Base-by-base conservation (phyloP, 768 basidiomycete genomes). In the Nidula microcarpa region DNA sequence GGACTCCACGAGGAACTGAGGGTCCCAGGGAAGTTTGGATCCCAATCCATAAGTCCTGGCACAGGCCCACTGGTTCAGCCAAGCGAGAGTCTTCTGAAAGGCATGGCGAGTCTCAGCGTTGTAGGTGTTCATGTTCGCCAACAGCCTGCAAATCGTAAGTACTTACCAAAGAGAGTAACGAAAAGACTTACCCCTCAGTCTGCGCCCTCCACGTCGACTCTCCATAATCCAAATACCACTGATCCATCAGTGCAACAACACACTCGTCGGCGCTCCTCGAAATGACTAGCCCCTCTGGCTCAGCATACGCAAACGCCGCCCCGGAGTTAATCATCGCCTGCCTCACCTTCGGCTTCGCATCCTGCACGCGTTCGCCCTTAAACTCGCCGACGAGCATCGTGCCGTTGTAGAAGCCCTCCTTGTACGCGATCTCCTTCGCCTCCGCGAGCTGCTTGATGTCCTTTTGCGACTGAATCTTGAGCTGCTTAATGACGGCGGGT, bases 51-150 rank as follows among this genome's bases (percentile, higher is more conserved):
- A 98, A 5, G 91, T 93, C 37, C 97, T 82, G n/a, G 97, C 96
- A 68, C 97, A 99, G 2, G 97, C 97, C 97, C 97, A 99, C 69
- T 99, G 82, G 63, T 94, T 94, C 72, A 99, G 74, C 97, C 97
- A 99, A 48, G 83, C 88, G 64, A 99, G 75, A 6, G 91, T 92
- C 57, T 85, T 86, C 69, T 97, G 91, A 64, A 98, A 98, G 2
- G 80, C 82, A 71, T 99, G 85, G 33, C 95, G 83, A 1, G 96
- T 98, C 74, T 98, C 97, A n/a, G 76, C 65, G 33, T 85, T 83
- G 76, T 94, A 98, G 4, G 91, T 87, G 69, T 97, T 84, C 94
- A 98, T 95, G 61, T 76, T 81, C 6, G 79, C 81, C 61, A 98
- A 71, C 55, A 93, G 72, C 94, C 97, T 58, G 1, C 34, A 6